A percentile compares a stretch with the other conserved stretches of the same genome.
These are phyloP conservation scores for Cladosporium phlei DNA, from an alignment of 2,329 filamentous ascomycete species.

Conservation along the genomic window DNA sequence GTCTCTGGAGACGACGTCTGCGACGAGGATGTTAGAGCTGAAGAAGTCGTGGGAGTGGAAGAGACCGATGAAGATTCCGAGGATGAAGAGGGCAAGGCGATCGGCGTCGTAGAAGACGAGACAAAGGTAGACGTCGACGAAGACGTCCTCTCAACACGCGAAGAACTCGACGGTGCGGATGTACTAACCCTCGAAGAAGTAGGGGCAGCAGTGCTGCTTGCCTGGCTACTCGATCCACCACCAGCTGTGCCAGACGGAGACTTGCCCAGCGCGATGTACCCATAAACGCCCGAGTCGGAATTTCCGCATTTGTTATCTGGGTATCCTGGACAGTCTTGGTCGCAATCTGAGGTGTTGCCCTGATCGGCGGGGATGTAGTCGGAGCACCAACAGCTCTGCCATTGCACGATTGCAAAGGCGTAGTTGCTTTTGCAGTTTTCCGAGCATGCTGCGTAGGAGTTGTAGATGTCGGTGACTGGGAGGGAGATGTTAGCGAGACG, in stretches of 20 bases:
- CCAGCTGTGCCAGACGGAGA: constrained; percentile 56
- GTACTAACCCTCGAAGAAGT: constrained; percentile 24
- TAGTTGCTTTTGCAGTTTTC: constrained; percentile 54
- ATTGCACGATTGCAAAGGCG: constrained; percentile 66
- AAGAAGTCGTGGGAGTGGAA: constrained; percentile 3
- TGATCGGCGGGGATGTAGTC: constrained; percentile 56
- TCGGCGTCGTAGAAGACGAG: constrained; percentile 17
- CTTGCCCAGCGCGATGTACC: constrained; percentile 57
- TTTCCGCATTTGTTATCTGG: constrained; percentile 63
- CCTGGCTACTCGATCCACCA: constrained; percentile 20
- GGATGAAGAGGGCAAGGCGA: constrained; percentile 12
- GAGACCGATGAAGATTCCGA: not conserved
- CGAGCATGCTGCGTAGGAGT: constrained; percentile 66
- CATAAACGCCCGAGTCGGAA: constrained; percentile 48
- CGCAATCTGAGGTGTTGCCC: constrained; percentile 47
- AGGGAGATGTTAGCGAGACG: not conserved
- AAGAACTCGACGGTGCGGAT: constrained; percentile 11
- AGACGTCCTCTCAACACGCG: constrained; percentile 8
- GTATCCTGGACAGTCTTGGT: constrained; percentile 62
- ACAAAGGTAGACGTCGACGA: constrained; percentile 10
- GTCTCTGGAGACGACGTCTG: constrained; percentile 11
- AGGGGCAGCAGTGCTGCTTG: constrained; percentile 17
- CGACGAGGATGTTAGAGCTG: constrained; percentile 11
- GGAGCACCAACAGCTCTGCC: constrained; percentile 67
- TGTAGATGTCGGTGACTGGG: constrained; percentile 38